These are phyloP conservation scores for Pythium insidiosum DNA, from an alignment of 352 stramenopile species.

Conservation along the genomic window DNA sequence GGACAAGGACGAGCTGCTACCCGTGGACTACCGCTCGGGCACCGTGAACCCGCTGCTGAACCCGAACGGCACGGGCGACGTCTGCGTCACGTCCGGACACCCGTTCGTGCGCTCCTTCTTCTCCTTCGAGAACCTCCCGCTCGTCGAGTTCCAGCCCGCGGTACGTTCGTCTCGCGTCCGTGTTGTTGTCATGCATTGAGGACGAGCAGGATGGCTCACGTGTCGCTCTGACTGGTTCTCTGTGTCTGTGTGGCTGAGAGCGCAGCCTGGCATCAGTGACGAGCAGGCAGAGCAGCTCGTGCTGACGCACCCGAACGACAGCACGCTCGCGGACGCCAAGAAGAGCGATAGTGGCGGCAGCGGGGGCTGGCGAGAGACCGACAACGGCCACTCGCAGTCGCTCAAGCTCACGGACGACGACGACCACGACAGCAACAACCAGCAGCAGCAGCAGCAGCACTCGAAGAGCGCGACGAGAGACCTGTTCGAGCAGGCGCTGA, in stretches of 20 bases:
- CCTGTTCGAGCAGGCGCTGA: slow-evolving; percentile 81
- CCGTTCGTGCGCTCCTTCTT: slow-evolving; percentile 93
- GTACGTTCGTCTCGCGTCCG: slow-evolving; percentile 21
- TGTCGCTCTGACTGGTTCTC: background rate
- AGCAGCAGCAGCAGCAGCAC: slow-evolving; percentile 13
- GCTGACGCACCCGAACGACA: slow-evolving; percentile 39
- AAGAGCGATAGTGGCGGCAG: slow-evolving; percentile 11
- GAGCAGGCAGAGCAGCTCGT: slow-evolving; percentile 83
- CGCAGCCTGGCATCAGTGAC: slow-evolving; percentile 61
- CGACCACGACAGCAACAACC: slow-evolving; percentile 27
- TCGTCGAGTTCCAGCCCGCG: slow-evolving; percentile 91
- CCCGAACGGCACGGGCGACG: slow-evolving; percentile 78
- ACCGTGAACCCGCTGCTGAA: slow-evolving; percentile 91
- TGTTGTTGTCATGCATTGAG: background rate
- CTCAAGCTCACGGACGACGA: slow-evolving; percentile 71
- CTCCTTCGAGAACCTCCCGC: slow-evolving; percentile 93
- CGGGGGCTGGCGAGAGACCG: slow-evolving; percentile 47
- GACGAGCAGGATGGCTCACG: no score
- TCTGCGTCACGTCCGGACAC: slow-evolving; percentile 91
- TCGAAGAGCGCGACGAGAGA: slow-evolving; percentile 15
- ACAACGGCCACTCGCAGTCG: slow-evolving; percentile 65
- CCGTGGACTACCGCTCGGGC: slow-evolving; percentile 93
- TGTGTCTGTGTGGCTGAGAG: background rate
- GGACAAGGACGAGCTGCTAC: slow-evolving; percentile 91
- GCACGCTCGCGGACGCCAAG: slow-evolving; percentile 11